Percentiles rank a stretch among this genome's conserved stretches.
Evolutionary conservation across 2,329 filamentous ascomycete genomes (phyloP).

Genomic region (Exophiala lecanii-corni): DNA sequence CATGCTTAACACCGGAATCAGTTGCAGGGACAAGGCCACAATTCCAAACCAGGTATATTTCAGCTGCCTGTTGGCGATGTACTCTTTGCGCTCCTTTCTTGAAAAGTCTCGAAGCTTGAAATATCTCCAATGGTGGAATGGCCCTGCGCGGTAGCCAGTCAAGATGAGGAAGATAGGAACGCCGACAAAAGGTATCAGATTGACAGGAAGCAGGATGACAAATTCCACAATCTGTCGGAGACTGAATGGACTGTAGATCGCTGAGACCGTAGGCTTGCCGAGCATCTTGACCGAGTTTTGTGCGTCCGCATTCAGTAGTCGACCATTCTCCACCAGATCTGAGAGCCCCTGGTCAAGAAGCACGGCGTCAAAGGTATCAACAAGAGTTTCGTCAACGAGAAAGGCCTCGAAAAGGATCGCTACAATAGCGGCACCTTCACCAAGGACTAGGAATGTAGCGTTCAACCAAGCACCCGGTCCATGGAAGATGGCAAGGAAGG

Average conservation of each 20-base stretch:
- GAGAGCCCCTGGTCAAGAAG: constrained; percentile 69
- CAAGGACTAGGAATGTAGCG: constrained; percentile 76
- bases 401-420: constrained; percentile 71
- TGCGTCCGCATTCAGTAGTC: constrained; percentile 59
- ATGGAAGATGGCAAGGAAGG: constrained; percentile 85
- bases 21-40: constrained; percentile 74
- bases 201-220: constrained; percentile 72
- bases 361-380: constrained; percentile 81
- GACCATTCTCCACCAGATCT: constrained; percentile 62
- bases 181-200: constrained; percentile 78
- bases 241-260: constrained; percentile 83
- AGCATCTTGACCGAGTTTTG: constrained; percentile 72
- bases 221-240: constrained; percentile 87
- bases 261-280: constrained; percentile 71
- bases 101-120: constrained; percentile 73
- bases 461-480: constrained; percentile 83
- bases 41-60: constrained; percentile 94
- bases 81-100: constrained; percentile 67
- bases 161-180: constrained; percentile 81
- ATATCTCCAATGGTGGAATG: constrained; percentile 86
- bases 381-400: constrained; percentile 72
- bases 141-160: constrained; percentile 81
- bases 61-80: constrained; percentile 63
- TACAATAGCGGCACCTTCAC: constrained; percentile 58
- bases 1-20: constrained; percentile 89